phyloP scores from a whole-genome alignment of 768 basidiomycete genomes.

The Hygrocybe coccinea region DNA sequence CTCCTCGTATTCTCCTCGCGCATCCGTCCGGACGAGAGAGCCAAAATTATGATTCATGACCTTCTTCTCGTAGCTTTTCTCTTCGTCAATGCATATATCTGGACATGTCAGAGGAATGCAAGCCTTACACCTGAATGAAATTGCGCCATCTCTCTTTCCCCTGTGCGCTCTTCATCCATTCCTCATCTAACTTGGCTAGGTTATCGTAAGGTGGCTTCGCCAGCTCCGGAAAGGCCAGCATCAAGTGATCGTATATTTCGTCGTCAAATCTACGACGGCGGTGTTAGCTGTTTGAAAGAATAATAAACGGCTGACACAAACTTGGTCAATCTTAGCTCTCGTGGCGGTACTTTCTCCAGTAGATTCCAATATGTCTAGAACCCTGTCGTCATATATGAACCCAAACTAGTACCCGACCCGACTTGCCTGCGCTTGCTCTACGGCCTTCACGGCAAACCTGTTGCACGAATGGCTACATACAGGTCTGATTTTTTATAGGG shows the following conservation, averaged over 20 bases:
- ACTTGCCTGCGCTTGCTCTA: constrained; percentile 84
- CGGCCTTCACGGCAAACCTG: constrained; percentile 89
- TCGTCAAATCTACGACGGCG: constrained; percentile 64
- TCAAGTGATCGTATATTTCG: constrained; percentile 78
- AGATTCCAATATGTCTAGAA: constrained; percentile 91
- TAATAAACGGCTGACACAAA: constrained; percentile 32
- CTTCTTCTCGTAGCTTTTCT: constrained; percentile 65
- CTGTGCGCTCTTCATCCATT: constrained; percentile 81
- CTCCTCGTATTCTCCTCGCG: constrained; percentile 79
- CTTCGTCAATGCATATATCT: neutral
- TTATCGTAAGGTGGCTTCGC: constrained; percentile 43
- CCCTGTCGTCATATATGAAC: neutral
- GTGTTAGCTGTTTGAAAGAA: constrained; percentile 2
- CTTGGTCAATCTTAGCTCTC: constrained; percentile 78
- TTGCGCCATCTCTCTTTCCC: constrained; percentile 90
- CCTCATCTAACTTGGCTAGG: constrained; percentile 69
- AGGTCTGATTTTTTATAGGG: neutral
- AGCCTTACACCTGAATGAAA: constrained; percentile 67
- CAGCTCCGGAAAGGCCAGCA: constrained; percentile 78
- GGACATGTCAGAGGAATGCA: neutral
- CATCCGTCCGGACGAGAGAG: constrained; percentile 81
- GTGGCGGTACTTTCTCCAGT: constrained; percentile 72
- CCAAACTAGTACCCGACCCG: neutral
- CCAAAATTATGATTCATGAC: constrained; percentile 96
- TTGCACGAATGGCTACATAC: neutral